These are phyloP conservation scores for Myxozyma mucilagina DNA, from an alignment of 805 yeast genomes.

Conservation along the genomic window DNA sequence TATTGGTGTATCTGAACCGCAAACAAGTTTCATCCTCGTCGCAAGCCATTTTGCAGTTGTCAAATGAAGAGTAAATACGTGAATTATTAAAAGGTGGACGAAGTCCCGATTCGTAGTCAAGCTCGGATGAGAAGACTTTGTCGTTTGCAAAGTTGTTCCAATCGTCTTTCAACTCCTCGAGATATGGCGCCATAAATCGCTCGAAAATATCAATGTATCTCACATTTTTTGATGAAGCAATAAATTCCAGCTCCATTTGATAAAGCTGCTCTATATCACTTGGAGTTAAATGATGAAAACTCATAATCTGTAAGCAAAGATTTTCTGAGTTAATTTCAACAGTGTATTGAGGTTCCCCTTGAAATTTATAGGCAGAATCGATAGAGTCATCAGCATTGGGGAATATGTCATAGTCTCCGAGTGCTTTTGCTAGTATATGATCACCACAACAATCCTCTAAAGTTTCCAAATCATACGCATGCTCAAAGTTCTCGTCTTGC, in stretches of 20 bases:
- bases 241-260: conserved; percentile 39
- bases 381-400: conserved; percentile 8
- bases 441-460: conserved; percentile 42
- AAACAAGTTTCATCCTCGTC: neutral
- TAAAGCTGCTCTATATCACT: conserved; percentile 29
- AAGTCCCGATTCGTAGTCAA: too few relatives aligned
- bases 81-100: neutral
- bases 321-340: conserved; percentile 17
- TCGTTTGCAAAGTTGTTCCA: conserved; percentile 13
- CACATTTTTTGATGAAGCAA: conserved; percentile 1
- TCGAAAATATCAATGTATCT: conserved; percentile 37
- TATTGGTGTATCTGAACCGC: neutral
- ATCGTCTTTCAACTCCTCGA: conserved; percentile 9
- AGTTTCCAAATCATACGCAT: conserved; percentile 26
- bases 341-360: conserved; percentile 37
- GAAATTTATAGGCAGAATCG: conserved; percentile 32
- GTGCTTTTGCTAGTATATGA: conserved; percentile 36
- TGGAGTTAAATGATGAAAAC: conserved; percentile 40
- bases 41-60: conserved; percentile 9
- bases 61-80: conserved; percentile 19
- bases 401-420: conserved; percentile 27
- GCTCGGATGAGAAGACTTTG: neutral
- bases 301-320: conserved; percentile 38
- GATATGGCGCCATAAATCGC: conserved; percentile 34
- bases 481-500: conserved; percentile 20